Conservation (phyloP, 2,329 filamentous ascomycete genomes). For the Amesomyces nigricolor region DNA sequence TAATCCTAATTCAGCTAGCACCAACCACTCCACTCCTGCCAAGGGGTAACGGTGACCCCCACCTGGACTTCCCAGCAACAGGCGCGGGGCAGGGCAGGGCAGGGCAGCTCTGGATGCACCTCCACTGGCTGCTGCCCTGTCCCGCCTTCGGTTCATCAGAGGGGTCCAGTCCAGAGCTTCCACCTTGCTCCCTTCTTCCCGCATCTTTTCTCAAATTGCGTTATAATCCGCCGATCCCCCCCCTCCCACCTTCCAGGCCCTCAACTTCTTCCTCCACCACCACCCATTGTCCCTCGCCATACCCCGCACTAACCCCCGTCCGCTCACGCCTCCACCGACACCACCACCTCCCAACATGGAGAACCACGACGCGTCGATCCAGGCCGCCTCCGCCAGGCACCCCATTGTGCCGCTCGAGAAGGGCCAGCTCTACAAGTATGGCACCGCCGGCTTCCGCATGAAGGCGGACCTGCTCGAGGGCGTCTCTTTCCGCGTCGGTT, state of each 20-base stretch:
- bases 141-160: no score
- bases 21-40: background rate
- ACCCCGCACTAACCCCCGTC: slow-evolving; percentile 9
- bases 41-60: background rate
- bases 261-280: background rate
- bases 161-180: no score
- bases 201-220: background rate
- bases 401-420: slow-evolving; percentile 46
- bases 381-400: slow-evolving; percentile 57
- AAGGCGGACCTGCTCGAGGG: slow-evolving; percentile 77
- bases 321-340: background rate
- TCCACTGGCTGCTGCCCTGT: no score
- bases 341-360: slow-evolving; percentile 40
- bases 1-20: slow-evolving; percentile 2
- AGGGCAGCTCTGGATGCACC: background rate
- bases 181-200: no score
- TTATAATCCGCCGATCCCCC: background rate
- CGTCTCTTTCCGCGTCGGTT: slow-evolving; percentile 85
- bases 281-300: background rate
- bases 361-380: slow-evolving; percentile 40
- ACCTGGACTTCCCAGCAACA: background rate
- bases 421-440: slow-evolving; percentile 56
- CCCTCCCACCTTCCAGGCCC: background rate
- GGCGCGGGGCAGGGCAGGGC: slow-evolving; percentile 14
- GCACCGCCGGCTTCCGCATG: slow-evolving; percentile 65